Conservation (phyloP, 2,329 filamentous ascomycete genomes). For the Monosporascus ibericus region DNA sequence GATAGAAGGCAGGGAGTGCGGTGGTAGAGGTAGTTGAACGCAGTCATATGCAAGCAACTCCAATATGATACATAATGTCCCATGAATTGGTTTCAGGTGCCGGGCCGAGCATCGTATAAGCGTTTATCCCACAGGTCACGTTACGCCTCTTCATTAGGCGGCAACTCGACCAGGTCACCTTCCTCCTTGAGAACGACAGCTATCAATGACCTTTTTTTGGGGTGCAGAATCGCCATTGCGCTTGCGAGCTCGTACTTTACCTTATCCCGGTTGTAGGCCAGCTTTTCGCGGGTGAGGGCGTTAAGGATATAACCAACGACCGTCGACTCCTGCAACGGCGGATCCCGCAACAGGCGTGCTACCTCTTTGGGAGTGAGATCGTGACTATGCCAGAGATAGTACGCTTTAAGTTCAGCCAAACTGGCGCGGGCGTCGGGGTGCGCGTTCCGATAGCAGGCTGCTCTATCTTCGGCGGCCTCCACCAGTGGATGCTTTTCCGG, state of each 20-base stretch:
- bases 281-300: conserved; percentile 42
- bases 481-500: conserved; percentile 35
- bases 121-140: too few species aligned
- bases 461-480: conserved; percentile 34
- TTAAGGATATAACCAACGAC: conserved; percentile 55
- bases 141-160: too few species aligned
- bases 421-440: conserved; percentile 12
- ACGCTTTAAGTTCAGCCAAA: conserved; percentile 44
- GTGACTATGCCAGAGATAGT: conserved; percentile 58
- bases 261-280: conserved; percentile 43
- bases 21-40: not conserved
- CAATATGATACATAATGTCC: too few species aligned
- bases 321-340: conserved; percentile 50
- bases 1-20: not conserved
- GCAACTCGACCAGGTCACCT: too few species aligned
- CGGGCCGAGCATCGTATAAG: too few species aligned
- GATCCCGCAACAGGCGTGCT: conserved; percentile 51
- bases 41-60: too few species aligned
- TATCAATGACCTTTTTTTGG: not conserved
- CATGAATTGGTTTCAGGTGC: too few species aligned
- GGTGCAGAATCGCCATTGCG: conserved; percentile 19
- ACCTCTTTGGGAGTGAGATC: conserved; percentile 42
- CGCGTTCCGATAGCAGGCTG: conserved; percentile 29
- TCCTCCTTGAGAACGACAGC: not conserved
- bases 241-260: conserved; percentile 39